phyloP scores from a whole-genome alignment of 2,329 filamentous ascomycete genomes.

The Fusarium sp. region DNA sequence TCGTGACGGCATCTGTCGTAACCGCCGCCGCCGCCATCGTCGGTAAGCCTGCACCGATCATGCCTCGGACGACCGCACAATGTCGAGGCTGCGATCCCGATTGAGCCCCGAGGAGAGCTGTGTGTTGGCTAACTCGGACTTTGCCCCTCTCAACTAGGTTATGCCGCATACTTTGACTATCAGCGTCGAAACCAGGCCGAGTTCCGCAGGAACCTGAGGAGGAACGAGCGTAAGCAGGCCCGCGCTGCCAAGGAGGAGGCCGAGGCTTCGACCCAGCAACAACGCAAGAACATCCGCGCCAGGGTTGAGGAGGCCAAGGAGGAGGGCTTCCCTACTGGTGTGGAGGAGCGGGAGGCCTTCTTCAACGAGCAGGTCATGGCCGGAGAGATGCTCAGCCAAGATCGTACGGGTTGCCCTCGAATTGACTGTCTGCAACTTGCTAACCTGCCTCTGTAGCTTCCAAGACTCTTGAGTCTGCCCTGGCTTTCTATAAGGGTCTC shows the following conservation, averaged over 20 bases:
- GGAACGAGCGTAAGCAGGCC: conserved; percentile 79
- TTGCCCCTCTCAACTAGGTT: conserved; percentile 58
- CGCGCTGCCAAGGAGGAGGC: conserved; percentile 80
- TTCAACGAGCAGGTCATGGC: conserved; percentile 96
- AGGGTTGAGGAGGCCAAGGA: conserved; percentile 86
- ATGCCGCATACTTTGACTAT: conserved; percentile 77
- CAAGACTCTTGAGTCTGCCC: conserved; percentile 82
- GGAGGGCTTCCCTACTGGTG: conserved; percentile 89
- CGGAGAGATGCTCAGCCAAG: conserved; percentile 84
- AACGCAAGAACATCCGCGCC: conserved; percentile 79
- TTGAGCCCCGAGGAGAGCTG: background rate
- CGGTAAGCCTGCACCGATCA: conserved; percentile 57
- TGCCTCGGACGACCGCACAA: background rate
- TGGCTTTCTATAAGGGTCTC: conserved; percentile 97
- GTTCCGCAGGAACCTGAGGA: conserved; percentile 76
- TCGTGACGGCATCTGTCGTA: conserved; percentile 72
- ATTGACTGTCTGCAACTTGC: conserved; percentile 6
- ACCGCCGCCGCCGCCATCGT: conserved; percentile 70
- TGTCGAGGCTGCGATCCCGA: background rate
- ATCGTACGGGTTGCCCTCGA: conserved; percentile 70
- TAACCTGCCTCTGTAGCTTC: conserved; percentile 61
- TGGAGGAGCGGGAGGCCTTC: conserved; percentile 94
- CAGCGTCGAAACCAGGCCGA: conserved; percentile 72
- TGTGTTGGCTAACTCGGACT: conserved; percentile 30
- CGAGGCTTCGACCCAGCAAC: conserved; percentile 72